phyloP scores from a whole-genome alignment of 208 protist genomes.

The Crithidia expoeki region DNA sequence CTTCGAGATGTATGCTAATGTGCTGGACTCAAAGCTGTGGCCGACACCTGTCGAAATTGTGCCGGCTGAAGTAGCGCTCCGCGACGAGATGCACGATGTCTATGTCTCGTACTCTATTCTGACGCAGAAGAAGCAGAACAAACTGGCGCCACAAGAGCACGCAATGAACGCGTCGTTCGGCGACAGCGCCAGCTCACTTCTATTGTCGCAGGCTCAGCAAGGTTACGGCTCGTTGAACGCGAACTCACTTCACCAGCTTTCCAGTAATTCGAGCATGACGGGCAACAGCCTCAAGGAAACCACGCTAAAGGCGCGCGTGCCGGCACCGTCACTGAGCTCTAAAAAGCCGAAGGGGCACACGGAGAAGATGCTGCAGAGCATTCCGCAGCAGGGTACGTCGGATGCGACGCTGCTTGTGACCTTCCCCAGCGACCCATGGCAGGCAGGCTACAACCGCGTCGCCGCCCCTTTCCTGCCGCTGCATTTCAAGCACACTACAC shows the following conservation, averaged over 20 bases:
- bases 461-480: slow-evolving; percentile 69
- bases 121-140: slow-evolving; percentile 65
- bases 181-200: slow-evolving; percentile 50
- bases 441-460: slow-evolving; percentile 70
- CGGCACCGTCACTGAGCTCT: not conserved
- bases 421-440: slow-evolving; percentile 50
- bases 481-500: slow-evolving; percentile 28
- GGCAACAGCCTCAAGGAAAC: slow-evolving; percentile 39
- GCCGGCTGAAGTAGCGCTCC: slow-evolving; percentile 68
- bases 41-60: slow-evolving; percentile 75
- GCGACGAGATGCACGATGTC: slow-evolving; percentile 74
- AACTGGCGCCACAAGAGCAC: slow-evolving; percentile 49
- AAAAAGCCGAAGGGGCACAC: slow-evolving; percentile 27
- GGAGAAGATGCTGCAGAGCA: slow-evolving; percentile 38
- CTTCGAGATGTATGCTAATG: slow-evolving; percentile 75
- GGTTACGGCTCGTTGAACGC: slow-evolving; percentile 89
- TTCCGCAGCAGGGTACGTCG: slow-evolving; percentile 37
- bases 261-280: slow-evolving; percentile 52
- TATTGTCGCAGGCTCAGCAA: slow-evolving; percentile 62
- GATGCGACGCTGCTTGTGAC: slow-evolving; percentile 26
- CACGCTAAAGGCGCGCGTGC: not conserved
- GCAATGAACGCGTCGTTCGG: slow-evolving; percentile 42
- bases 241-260: slow-evolving; percentile 74
- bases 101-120: slow-evolving; percentile 80
- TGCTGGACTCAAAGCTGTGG: slow-evolving; percentile 84